Conservation (phyloP, 1,284 basidiomycete species). For the Heterobasidion occidentale region DNA sequence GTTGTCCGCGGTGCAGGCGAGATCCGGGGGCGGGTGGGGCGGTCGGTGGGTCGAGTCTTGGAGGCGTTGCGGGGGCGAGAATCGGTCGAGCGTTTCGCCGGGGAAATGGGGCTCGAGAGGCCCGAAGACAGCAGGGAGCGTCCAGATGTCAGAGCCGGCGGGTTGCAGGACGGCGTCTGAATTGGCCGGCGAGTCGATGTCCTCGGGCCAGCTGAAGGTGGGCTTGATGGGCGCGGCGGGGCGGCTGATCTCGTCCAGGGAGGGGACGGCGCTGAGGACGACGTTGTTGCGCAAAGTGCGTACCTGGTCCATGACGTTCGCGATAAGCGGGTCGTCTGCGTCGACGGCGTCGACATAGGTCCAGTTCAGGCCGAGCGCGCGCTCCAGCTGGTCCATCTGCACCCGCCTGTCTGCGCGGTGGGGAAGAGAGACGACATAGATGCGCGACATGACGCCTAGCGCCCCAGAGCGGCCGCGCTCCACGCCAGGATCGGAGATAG, state of each 20-base stretch:
- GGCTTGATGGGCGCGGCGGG: not conserved
- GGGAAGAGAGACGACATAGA: slow-evolving; percentile 56
- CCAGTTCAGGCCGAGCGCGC: slow-evolving; percentile 39
- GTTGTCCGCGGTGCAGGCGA: slow-evolving; percentile 46
- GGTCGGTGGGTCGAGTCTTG: slow-evolving; percentile 11
- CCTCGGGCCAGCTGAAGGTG: slow-evolving; percentile 38
- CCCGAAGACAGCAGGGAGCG: slow-evolving; percentile 1
- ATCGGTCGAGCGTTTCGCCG: not conserved
- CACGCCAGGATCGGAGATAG: not conserved
- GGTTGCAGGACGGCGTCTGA: slow-evolving; percentile 19
- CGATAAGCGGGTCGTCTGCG: slow-evolving; percentile 27
- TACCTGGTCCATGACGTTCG: slow-evolving; percentile 35
- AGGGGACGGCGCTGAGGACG: not conserved
- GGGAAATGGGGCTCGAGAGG: not conserved
- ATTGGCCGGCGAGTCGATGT: slow-evolving; percentile 25
- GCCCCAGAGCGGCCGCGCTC: not conserved
- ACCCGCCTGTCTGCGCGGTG: slow-evolving; percentile 38
- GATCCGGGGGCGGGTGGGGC: slow-evolving; percentile 1
- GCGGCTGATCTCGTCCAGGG: not conserved
- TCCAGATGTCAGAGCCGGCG: slow-evolving; percentile 28
- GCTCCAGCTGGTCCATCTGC: slow-evolving; percentile 47
- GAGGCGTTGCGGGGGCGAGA: not conserved
- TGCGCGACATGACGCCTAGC: slow-evolving; percentile 23
- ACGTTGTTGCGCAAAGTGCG: slow-evolving; percentile 15
- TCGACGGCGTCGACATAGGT: slow-evolving; percentile 43